phyloP scores from a whole-genome alignment of 495 filamentous ascomycete species.

The Echria macrotheca region DNA sequence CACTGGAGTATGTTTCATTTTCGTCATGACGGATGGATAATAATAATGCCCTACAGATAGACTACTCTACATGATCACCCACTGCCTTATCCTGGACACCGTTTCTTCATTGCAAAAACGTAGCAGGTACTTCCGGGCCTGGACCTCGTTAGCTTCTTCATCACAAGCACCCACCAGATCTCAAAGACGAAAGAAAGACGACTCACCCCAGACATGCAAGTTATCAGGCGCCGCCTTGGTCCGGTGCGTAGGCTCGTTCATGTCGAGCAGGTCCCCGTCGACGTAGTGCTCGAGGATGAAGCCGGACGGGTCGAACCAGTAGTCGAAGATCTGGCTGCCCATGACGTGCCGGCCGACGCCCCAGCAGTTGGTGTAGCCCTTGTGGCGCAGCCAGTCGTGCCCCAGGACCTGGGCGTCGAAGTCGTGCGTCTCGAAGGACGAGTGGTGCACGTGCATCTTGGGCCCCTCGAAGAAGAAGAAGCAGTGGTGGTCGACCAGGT shows the following conservation, averaged over 20 bases:
- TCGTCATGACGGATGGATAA: too few species aligned
- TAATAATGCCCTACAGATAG: too few species aligned
- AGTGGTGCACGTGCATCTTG: slow-evolving; percentile 62
- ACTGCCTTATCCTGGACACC: too few species aligned
- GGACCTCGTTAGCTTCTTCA: background rate
- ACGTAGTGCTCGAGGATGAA: slow-evolving; percentile 63
- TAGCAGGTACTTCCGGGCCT: slow-evolving; percentile 9
- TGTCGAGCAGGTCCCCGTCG: slow-evolving; percentile 65
- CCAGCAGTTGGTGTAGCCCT: slow-evolving; percentile 65
- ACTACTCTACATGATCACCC: too few species aligned
- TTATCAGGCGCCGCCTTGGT: slow-evolving; percentile 38
- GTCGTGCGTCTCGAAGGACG: slow-evolving; percentile 69
- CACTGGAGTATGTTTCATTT: too few species aligned
- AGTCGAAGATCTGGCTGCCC: slow-evolving; percentile 63
- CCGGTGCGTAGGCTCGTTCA: slow-evolving; percentile 47
- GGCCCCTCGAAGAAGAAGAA: slow-evolving; percentile 58
- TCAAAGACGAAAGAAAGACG: background rate
- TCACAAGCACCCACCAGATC: background rate
- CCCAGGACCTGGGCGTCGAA: slow-evolving; percentile 70
- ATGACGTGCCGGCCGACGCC: slow-evolving; percentile 66
- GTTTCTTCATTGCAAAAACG: slow-evolving; percentile 6
- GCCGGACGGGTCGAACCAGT: slow-evolving; percentile 62
- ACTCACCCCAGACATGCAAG: slow-evolving; percentile 47
- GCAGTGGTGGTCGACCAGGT: slow-evolving; percentile 64
- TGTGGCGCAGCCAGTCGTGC: slow-evolving; percentile 61